Base-by-base conservation (phyloP, 2,329 filamentous ascomycete species). In the Venturia aucupariae region DNA sequence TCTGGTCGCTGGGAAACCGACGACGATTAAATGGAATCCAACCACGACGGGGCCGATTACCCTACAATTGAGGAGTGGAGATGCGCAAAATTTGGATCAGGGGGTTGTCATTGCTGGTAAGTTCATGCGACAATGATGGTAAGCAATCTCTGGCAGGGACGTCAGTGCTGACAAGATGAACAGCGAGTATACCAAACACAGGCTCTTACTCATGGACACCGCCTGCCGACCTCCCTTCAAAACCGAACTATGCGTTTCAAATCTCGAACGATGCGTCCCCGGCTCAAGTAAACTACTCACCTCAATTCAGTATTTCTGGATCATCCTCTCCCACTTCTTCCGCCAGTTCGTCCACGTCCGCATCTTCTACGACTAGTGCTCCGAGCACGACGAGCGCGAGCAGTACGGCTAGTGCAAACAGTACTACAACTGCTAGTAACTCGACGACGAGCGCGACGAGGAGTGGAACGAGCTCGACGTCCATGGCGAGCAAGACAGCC, bases 1-100 rank as follows among this genome's bases (percentile, higher is more conserved):
- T 24, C 2, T 81, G 69, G 76, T 72, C 17, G 79, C 79, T 51
- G 81, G 81, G 62, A 63, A 78, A 70, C 67, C 78, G 13, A 73
- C 79, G 24, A 77, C 75, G 13, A 70, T 85, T 60, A 74, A 69
- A 61, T 85, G 82, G 82, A 67, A 71, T 6, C 78, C 81, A 7
- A 81, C 77, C 59, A 82, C 80, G 64, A 62, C 68, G 27, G 80
- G 80, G 65, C 81, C 81, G 19, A 77, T 85, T 69, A 78, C 78
- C 51, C 73, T 85, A 65, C 75, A 81, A 66, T 76, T 79, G 67
- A 76, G 77, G 63, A 70, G 72, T 35, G 74, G 75, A 8, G 72
- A 74, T 64, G 73, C 75, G 68, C 72, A 66, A 67, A 75, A 79
- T 65, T 69, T 81, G 17, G 67, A 71, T 63, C 67, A 71, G 8